These are phyloP conservation scores for Trametes coccinea DNA, from an alignment of 768 basidiomycete species.

Conservation along the genomic window DNA sequence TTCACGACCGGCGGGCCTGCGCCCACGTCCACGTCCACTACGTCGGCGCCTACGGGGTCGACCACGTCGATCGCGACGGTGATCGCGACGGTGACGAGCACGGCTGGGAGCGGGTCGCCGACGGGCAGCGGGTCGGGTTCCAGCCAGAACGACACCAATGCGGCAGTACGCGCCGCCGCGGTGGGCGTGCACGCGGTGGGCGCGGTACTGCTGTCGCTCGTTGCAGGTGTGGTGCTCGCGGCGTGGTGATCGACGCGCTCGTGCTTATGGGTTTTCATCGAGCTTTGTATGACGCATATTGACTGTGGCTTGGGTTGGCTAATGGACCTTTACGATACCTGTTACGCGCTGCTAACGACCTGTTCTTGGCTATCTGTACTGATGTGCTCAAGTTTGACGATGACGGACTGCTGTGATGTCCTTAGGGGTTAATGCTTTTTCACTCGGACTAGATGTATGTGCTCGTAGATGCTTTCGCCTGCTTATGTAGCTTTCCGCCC, in stretches of 20 bases:
- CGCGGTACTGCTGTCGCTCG: neutral
- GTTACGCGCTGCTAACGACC: too few species aligned
- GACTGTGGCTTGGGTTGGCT: too few species aligned
- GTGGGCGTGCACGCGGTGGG: too few species aligned
- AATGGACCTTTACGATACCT: too few species aligned
- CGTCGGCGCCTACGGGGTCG: neutral
- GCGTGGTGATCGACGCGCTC: neutral
- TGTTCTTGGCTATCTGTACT: too few species aligned
- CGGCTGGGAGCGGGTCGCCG: neutral
- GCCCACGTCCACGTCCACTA: conserved; percentile 19
- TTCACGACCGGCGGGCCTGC: conserved; percentile 42
- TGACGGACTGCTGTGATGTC: too few species aligned
- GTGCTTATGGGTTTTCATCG: neutral
- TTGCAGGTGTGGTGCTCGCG: neutral
- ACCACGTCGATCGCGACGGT: neutral
- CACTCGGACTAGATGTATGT: too few species aligned
- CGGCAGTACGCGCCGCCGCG: too few species aligned
- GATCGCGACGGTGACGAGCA: neutral
- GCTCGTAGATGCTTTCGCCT: too few species aligned
- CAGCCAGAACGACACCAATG: neutral
- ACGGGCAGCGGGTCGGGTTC: neutral
- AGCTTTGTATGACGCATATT: neutral
- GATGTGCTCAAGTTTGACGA: too few species aligned
- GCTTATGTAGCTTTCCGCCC: too few species aligned
- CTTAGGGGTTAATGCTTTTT: too few species aligned